Base-by-base conservation (phyloP, 2,329 filamentous ascomycete genomes). In the Fusarium nurragi region DNA sequence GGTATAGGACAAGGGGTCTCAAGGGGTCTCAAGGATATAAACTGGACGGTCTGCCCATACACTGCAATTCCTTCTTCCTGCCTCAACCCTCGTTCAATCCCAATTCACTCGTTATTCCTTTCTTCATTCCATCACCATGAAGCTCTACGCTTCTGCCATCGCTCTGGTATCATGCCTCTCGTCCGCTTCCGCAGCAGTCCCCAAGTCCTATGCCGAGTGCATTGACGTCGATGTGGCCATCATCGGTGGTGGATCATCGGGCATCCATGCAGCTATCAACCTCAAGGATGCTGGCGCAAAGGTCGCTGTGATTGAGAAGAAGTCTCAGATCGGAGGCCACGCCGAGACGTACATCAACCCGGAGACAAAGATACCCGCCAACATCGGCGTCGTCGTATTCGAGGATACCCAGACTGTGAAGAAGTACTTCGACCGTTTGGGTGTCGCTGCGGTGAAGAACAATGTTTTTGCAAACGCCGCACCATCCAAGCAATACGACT, bases 261-360 rank as follows among this genome's bases (percentile, higher is more conserved):
- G 64, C 18, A 66, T 64, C 2, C 64, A 66, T 6, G 64, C 54
- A 4, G 64, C 63, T 0, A 18, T 66, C 10, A 36, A 64, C 4
- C 59, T 66, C 5, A 49, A 56, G 5, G 58, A 66, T 2, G 53
- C 50, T 1, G 64, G 64, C 2, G 60, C 54, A 10, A 64, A 22
- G 2, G 32, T 66, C 6, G 64, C 41, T 21, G 59, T 66, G 8
- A 66, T 66, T 6, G 63, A 67, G 38, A 60, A 60, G 18, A 51
- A 67, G n/a, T 8, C 39, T 5, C 64, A 66, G 21, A 70, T 69
- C 3, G 67, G 67, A 5, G 67, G 67, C 0, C 67, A 69, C 23
- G 67, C 67, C 4, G 64, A 69, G 44, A 70, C 67, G 30, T 70
- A 70, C 0, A 12, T 52, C 47, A 57, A 68, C 13, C 50, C 57